Evolutionary conservation across 345 rosid genomes (phyloP).

Genomic region (Barbarea vulgaris): DNA sequence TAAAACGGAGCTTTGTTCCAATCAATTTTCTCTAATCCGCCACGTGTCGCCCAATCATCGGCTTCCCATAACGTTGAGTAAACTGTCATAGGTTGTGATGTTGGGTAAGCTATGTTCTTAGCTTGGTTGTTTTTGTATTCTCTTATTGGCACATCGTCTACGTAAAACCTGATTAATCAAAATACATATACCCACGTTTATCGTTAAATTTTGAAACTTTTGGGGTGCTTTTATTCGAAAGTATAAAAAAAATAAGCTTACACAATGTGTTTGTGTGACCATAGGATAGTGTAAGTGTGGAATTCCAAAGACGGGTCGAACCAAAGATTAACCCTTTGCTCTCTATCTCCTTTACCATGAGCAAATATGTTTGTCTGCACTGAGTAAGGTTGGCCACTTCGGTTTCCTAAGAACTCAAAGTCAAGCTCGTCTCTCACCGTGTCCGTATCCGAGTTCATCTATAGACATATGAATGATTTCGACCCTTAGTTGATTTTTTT

Average conservation of each 20-base stretch:
- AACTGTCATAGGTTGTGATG: constrained; percentile 77
- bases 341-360: constrained; percentile 90
- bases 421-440: constrained; percentile 76
- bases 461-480: constrained; percentile 1
- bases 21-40: constrained; percentile 85
- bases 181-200: not conserved
- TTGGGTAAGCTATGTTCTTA: constrained; percentile 67
- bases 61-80: constrained; percentile 98
- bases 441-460: constrained; percentile 87
- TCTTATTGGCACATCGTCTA: constrained; percentile 84
- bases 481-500: not conserved
- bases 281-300: constrained; percentile 67
- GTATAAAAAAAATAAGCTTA: constrained; percentile 42
- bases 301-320: constrained; percentile 80
- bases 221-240: not conserved
- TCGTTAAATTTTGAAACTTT: not conserved
- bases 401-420: constrained; percentile 90
- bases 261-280: constrained; percentile 84
- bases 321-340: constrained; percentile 92
- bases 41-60: constrained; percentile 98
- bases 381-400: constrained; percentile 87
- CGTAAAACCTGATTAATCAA: constrained; percentile 55
- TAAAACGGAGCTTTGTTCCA: constrained; percentile 91
- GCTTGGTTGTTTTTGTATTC: constrained; percentile 86
- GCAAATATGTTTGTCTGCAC: constrained; percentile 90